Base-by-base conservation (phyloP, 768 basidiomycete genomes). In the Boletus rufocinnamomeus region DNA sequence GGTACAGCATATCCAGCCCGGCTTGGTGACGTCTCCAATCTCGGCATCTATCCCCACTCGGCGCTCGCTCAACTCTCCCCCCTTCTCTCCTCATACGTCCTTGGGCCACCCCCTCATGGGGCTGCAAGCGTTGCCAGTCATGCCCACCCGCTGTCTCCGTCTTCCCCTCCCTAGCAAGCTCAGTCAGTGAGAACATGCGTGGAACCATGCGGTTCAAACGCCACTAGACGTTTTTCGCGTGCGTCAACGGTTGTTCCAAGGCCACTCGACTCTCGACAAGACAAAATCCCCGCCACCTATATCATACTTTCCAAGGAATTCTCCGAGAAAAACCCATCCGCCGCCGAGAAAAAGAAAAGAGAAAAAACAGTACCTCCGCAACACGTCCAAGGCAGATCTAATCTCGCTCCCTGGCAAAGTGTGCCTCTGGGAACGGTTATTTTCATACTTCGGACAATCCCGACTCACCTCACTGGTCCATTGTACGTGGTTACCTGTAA, bases 191-290 rank as follows among this genome's bases (percentile, higher is more conserved):
- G 32, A 63, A 37, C 61, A 37, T 40, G 55, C 45, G 45, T 56
- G 60, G 49, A 56, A 60, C 37, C 58, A 69, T 64, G 62, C 52
- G 62, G 63, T 51, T 25, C 50, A 48, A 41, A 66, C 72, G 67
- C 70, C 72, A 73, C 70, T 63, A 57, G 65, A 48, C 66, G 58
- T 63, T 62, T 66, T 45, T 72, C 69, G 70, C 70, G 59, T 72
- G 70, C 64, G 58, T 64, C 30, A 58, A 58, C 57, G 2, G 40
- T 68, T 61, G 44, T 46, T 35, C 64, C 60, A 44, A 52, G 40
- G 44, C 57, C 57, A 54, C 49, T 59, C 50, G 50, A 38, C 44
- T 25, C 28, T 64, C 6, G 56, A 53, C 54, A 49, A 37, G 0
- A 38, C 56, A 37, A 50, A 4, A 23, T 34, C 32, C 37, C 56